These are phyloP conservation scores for Debaryomyces nepalensis DNA, from an alignment of 1,139 yeast species.

Conservation along the genomic window DNA sequence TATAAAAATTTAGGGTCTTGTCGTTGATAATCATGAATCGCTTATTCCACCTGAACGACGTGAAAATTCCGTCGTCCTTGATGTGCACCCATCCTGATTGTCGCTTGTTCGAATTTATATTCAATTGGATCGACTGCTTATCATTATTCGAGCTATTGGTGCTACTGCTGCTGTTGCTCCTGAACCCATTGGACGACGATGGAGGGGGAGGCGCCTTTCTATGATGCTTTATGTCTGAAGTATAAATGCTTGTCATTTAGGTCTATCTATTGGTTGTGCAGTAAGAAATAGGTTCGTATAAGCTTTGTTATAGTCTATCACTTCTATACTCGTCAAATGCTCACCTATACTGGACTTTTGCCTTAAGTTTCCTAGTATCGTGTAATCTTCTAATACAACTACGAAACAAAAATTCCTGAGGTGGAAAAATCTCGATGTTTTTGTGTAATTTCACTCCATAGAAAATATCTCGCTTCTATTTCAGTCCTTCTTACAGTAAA, in stretches of 20 bases:
- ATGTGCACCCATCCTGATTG: constrained; percentile 85
- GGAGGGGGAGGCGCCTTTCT: constrained; percentile 56
- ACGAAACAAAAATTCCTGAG: constrained; percentile 7
- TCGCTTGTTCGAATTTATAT: constrained; percentile 36
- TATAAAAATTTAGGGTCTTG: constrained; percentile 73
- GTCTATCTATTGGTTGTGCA: constrained; percentile 1
- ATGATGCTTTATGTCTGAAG: constrained; percentile 50
- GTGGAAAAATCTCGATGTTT: constrained; percentile 4
- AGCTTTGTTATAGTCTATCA: constrained; percentile 2
- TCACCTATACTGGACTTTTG: background rate
- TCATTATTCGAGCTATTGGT: constrained; percentile 13
- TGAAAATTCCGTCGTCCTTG: constrained; percentile 83
- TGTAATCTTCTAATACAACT: constrained; percentile 1
- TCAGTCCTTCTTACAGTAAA: background rate
- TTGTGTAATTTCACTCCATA: constrained; percentile 12
- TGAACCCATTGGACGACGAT: constrained; percentile 3
- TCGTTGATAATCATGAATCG: constrained; percentile 80
- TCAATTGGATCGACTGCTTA: constrained; percentile 23
- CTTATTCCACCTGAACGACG: constrained; percentile 91
- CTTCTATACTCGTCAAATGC: constrained; percentile 5
- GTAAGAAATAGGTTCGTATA: background rate
- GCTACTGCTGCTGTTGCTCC: constrained; percentile 13
- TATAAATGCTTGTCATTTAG: constrained; percentile 52
- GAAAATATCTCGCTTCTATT: constrained; percentile 3
- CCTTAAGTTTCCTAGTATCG: background rate